Evolutionary conservation across 495 filamentous ascomycete genomes (phyloP).

Genomic region (Pyrenula massariospora): DNA sequence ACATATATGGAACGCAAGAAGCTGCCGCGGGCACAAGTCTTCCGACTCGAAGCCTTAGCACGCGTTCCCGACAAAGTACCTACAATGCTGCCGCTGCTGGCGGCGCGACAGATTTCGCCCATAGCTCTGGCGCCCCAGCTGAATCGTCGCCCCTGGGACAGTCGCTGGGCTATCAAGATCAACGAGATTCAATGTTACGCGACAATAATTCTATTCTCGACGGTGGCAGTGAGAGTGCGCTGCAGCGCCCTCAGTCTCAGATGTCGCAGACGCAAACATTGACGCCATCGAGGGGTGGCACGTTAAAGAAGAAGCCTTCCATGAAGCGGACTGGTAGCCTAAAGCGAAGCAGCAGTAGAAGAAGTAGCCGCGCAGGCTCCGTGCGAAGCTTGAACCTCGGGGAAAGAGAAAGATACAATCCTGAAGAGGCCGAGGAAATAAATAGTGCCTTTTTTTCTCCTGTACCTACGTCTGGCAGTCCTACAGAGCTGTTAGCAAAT

Average conservation of each 20-base stretch:
- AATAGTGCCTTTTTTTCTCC: constrained; percentile 84
- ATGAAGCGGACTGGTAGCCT: constrained; percentile 61
- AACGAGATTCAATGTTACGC: constrained; percentile 58
- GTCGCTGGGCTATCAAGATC: constrained; percentile 51
- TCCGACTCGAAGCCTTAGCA: constrained; percentile 1
- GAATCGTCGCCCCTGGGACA: constrained; percentile 32
- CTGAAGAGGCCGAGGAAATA: constrained; percentile 51
- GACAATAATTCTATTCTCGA: constrained; percentile 47
- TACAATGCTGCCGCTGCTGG: constrained; percentile 21
- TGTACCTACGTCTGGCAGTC: constrained; percentile 74
- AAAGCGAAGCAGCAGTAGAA: constrained; percentile 65
- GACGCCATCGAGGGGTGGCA: constrained; percentile 58
- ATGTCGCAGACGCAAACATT: constrained; percentile 37
- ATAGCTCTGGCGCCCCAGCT: constrained; percentile 21
- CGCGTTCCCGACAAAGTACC: constrained; percentile 26
- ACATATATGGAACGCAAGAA: constrained; percentile 22
- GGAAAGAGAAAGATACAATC: constrained; percentile 40
- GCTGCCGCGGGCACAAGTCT: constrained; percentile 16
- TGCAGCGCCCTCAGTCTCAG: constrained; percentile 40
- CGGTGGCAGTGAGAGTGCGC: constrained; percentile 18
- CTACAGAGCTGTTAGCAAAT: constrained; percentile 80
- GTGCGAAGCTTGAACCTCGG: constrained; percentile 62
- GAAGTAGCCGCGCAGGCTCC: constrained; percentile 69
- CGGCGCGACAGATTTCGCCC: constrained; percentile 24
- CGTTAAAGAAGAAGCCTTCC: constrained; percentile 77